Evolutionary conservation across 1,284 basidiomycete genomes (phyloP), one percentile per base, ranked within the genome.

Genomic region (Trichosporon coremiiforme): DNA sequence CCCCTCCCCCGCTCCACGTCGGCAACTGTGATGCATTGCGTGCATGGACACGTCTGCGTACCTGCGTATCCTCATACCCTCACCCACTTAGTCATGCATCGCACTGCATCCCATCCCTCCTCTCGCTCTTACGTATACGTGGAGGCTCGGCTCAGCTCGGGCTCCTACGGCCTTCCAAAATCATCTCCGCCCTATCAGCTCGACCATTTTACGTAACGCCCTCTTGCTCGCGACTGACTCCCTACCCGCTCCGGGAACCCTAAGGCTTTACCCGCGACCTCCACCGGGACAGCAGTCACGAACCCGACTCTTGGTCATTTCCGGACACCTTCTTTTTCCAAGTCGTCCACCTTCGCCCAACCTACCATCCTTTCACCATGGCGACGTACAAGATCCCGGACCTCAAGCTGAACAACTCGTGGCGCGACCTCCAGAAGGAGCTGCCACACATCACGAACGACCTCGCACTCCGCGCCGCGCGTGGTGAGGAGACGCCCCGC

Each of bases 401-500:
- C 7, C 74, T 80, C 38, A 69, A 70, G 25, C 67, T 71, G 69
- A 73, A 66, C 35, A 57, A 69, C 22, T 74, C 71, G 17, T 82
- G 79, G 79, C 73, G 75, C 68, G 74, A 79, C 36, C 36, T 71
- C 57, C 66, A 77, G 17, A 70, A 63, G 60, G 69, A 78, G n/a
- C 71, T 63, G 38, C 91, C 92, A 15, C 86, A 87, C 41, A 86
- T 98, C 75, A 90, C 90, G 80, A 98, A 98, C 82, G 94, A 98
- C 80, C 86, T 98, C 67, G 83, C 98, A 63, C 84, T 99, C 70
- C 89, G 94, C 50, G 95, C 96, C 66, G 95, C 95, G 66, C 85
- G 89, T 81, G 93, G 94, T 12, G 90, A 96, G 84, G 86, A 89
- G 81, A 95, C 94, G 0, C 91, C 93, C 78, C 89, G 93, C 70